Evolutionary conservation across 1,284 basidiomycete genomes (phyloP), one percentile per base, ranked within the genome.

Genomic region (Mycena citricolor): DNA sequence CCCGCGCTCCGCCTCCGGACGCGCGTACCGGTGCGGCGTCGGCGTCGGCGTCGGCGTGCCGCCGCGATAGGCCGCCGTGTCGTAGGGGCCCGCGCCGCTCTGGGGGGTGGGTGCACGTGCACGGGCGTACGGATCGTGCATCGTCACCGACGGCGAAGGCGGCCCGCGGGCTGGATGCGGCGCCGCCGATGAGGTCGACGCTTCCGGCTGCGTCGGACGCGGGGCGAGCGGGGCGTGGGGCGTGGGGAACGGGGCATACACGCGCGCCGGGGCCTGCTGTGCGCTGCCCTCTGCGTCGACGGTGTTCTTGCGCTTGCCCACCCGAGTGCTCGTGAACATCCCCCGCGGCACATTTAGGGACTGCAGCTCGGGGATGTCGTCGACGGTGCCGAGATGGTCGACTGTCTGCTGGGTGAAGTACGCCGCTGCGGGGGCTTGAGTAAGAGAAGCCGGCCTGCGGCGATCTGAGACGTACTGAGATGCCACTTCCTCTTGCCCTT

Each of bases 321-420:
- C 65, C 37, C 81, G 71, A 8, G 80, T 80, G 57, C 79, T 83
- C 54, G 74, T 76, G 61, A 86, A 87, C 32, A 78, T 62, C 21
- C 76, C 79, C 4, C 76, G 67, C 0, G 83, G 81, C 2, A 85
- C 74, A 8, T 64, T 62, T 20, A 86, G 66, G 40, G 73, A 69
- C 26, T 70, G 68, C 16, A 86, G 67, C 14, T 66, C 65, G 10
- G 69, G 68, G 54, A 81, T 67, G 54, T 82, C 76, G 52, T 86
- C 81, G 35, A 88, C 73, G 3, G 83, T 83, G 30, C 70, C 70
- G 28, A 87, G 68, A 32, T 74, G 68, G 58, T 85, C 80, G 20
- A 85, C 76, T 5, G 82, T 83, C 6, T 73, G 67, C 54, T 86
- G 83, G 14, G 85, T 86, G 60, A 86, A 88, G 63, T 88, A 88